These are phyloP conservation scores for Phyllosticta capitalensis DNA, from an alignment of 2,329 filamentous ascomycete genomes.

Conservation along the genomic window DNA sequence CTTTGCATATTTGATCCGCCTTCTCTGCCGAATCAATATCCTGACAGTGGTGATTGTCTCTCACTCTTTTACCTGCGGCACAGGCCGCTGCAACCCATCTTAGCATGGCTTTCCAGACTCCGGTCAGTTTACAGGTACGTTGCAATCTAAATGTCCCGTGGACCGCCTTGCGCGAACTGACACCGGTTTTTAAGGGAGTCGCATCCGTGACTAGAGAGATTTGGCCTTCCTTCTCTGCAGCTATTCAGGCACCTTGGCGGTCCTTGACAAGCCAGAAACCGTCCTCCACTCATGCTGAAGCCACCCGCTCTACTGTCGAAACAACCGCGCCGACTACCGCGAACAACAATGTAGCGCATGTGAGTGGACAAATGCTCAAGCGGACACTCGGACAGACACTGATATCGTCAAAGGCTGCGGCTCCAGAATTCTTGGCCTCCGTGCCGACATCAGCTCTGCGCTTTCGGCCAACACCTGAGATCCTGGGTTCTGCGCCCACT, in stretches of 20 bases:
- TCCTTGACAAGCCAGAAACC: constrained; percentile 17
- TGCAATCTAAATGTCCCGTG: constrained; percentile 15
- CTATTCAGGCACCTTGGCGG: constrained; percentile 28
- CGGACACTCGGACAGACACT: not conserved
- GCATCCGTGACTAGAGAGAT: constrained; percentile 28
- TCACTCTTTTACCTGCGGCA: constrained; percentile 3
- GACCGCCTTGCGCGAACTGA: constrained; percentile 14
- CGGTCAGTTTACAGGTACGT: constrained; percentile 39
- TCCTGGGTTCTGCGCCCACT: not conserved
- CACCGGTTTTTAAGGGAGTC: constrained; percentile 33
- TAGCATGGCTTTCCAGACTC: constrained; percentile 44
- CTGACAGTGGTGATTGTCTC: not conserved
- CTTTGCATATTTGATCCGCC: not conserved
- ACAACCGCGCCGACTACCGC: not conserved
- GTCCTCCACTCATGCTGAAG: constrained; percentile 15
- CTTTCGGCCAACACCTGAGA: constrained; percentile 12
- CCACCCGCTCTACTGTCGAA: not conserved
- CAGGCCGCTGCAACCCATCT: constrained; percentile 1
- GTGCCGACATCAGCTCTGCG: constrained; percentile 12
- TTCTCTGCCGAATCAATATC: not conserved
- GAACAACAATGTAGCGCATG: constrained; percentile 1
- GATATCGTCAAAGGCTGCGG: not conserved
- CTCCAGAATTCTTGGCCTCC: constrained; percentile 1
- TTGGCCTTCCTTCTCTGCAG: constrained; percentile 31
- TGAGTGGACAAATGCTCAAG: not conserved